Percentiles rank a stretch among this genome's conserved stretches.
Conservation (phyloP, 2,329 filamentous ascomycete genomes). For the Arthrinium phaeospermum region DNA sequence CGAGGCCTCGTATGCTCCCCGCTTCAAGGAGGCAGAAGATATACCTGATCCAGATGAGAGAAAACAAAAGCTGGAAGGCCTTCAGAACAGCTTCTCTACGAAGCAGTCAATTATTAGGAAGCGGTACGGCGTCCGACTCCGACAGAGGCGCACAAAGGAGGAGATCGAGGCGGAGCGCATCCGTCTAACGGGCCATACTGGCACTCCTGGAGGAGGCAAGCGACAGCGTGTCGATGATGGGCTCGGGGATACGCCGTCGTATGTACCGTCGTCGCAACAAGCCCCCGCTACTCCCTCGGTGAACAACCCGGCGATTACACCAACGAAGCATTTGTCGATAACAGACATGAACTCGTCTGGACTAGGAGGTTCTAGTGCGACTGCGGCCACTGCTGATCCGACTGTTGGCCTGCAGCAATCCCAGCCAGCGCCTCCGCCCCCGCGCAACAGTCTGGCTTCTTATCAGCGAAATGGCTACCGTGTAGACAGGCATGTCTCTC, state of each 20-base stretch:
- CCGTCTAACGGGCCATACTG: constrained; percentile 44
- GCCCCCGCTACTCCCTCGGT: not conserved
- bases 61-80: constrained; percentile 42
- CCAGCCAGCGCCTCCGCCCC: not conserved
- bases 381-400: constrained; percentile 32
- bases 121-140: constrained; percentile 61
- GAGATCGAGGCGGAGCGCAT: constrained; percentile 52
- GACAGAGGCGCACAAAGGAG: constrained; percentile 52
- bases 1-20: constrained; percentile 45
- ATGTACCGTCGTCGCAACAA: not conserved
- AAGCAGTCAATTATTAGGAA: constrained; percentile 63
- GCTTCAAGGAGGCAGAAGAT: constrained; percentile 49
- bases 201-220: constrained; percentile 30
- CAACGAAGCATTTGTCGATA: constrained; percentile 32
- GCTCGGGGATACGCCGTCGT: not conserved
- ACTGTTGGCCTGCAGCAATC: constrained; percentile 25
- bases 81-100: constrained; percentile 60
- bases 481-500: constrained; percentile 34
- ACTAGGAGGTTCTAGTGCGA: constrained; percentile 35
- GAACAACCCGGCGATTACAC: constrained; percentile 19
- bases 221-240: constrained; percentile 34
- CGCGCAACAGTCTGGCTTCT: constrained; percentile 34
- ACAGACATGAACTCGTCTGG: constrained; percentile 35
- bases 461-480: constrained; percentile 38
- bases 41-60: constrained; percentile 42